These are phyloP conservation scores for Entrophospora sp. DNA, from an alignment of 192 early-diverging fungal species.

Conservation along the genomic window DNA sequence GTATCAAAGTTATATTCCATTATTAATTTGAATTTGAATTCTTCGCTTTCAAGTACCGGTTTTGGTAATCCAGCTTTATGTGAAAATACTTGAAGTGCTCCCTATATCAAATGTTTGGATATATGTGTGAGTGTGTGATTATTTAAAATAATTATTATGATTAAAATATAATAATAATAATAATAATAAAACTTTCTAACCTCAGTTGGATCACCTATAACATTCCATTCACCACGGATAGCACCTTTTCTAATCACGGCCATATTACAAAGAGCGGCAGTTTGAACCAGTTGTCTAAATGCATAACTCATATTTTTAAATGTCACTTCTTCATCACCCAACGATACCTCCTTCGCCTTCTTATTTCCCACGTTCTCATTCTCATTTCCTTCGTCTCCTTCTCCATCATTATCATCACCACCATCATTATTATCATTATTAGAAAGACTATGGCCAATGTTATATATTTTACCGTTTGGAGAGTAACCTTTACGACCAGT, in stretches of 20 bases:
- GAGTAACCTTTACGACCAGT: constrained; percentile 53
- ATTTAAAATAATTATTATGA: no score
- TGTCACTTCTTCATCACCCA: constrained; percentile 30
- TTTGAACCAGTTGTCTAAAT: constrained; percentile 43
- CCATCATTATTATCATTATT: no score
- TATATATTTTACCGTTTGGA: constrained; percentile 44
- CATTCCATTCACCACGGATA: constrained; percentile 55
- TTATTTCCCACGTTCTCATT: constrained; percentile 26
- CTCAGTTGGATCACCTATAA: constrained; percentile 88
- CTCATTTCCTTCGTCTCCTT: no score
- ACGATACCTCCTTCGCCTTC: constrained; percentile 16
- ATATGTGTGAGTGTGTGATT: no score
- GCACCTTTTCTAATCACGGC: constrained; percentile 54
- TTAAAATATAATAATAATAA: no score
- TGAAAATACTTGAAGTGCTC: constrained; percentile 81
- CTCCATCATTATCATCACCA: no score
- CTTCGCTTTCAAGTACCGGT: constrained; percentile 42
- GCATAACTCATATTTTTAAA: constrained; percentile 22
- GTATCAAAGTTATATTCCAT: constrained; percentile 70
- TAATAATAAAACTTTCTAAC: no score
- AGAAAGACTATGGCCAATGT: no score
- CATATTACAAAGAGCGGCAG: constrained; percentile 80
- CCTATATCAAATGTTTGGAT: no score
- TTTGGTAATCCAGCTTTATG: constrained; percentile 72
- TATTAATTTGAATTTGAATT: constrained; percentile 35